Percentiles rank a stretch among this genome's conserved stretches.
phyloP scores from a whole-genome alignment of 202 grass and related monocot species.

The Schoenoplectus tabernaemontani region DNA sequence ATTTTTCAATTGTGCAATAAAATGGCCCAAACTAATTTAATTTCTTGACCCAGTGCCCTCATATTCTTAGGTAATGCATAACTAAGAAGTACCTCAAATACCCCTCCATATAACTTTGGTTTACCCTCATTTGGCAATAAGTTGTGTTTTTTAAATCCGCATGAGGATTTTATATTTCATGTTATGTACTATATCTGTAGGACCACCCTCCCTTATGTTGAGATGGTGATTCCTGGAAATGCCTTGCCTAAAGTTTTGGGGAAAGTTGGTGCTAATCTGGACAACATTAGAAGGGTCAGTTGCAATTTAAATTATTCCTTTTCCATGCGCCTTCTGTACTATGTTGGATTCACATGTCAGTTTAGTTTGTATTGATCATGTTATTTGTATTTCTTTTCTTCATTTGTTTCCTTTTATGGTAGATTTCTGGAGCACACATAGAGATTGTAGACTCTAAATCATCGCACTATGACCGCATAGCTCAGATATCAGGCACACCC shows the following conservation, averaged over 20 bases:
- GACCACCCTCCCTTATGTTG: slow-evolving; percentile 43
- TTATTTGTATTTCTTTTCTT: no score
- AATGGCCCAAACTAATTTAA: neutral
- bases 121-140: slow-evolving; percentile 7
- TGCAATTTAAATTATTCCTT: neutral
- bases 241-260: slow-evolving; percentile 81
- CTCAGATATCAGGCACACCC: slow-evolving; percentile 63
- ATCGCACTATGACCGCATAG: slow-evolving; percentile 77
- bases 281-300: slow-evolving; percentile 96
- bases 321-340: neutral
- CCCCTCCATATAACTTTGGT: neutral
- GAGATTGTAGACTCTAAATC: slow-evolving; percentile 79
- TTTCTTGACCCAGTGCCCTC: neutral
- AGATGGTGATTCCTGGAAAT: slow-evolving; percentile 72
- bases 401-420: slow-evolving; percentile 23
- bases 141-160: neutral
- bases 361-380: neutral
- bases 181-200: slow-evolving; percentile 20
- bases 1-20: neutral
- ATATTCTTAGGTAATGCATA: no score
- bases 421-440: slow-evolving; percentile 94
- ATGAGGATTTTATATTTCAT: slow-evolving; percentile 1
- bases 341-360: neutral
- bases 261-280: slow-evolving; percentile 86
- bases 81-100: neutral